phyloP scores from a whole-genome alignment of 2,329 filamentous ascomycete genomes.

The Talaromyces sp. region DNA sequence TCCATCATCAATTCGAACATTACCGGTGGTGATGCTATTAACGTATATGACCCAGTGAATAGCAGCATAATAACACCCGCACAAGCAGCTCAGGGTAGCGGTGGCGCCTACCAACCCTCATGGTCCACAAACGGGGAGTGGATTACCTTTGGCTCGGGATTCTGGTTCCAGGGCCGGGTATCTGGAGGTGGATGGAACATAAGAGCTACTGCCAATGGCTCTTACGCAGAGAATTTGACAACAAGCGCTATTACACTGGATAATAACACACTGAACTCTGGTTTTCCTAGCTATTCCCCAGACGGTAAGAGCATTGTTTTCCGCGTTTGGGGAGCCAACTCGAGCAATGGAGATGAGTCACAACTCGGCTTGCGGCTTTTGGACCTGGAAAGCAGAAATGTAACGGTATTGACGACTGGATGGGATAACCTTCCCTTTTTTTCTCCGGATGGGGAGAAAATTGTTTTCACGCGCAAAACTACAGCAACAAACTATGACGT shows the following conservation, averaged over 20 bases:
- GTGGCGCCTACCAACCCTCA: background rate
- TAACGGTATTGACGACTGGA: slow-evolving; percentile 7
- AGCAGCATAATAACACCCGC: background rate
- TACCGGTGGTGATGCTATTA: slow-evolving; percentile 5
- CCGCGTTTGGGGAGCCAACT: slow-evolving; percentile 12
- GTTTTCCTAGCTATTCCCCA: slow-evolving; percentile 14
- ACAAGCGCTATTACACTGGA: background rate
- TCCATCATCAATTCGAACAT: background rate
- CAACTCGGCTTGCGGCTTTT: slow-evolving; percentile 8
- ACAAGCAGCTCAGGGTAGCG: background rate
- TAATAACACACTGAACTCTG: slow-evolving; percentile 6
- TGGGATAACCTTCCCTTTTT: slow-evolving; percentile 14
- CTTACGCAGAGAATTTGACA: slow-evolving; percentile 7
- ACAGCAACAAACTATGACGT: background rate
- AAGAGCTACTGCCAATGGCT: slow-evolving; percentile 10
- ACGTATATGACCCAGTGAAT: slow-evolving; percentile 11
- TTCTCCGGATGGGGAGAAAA: slow-evolving; percentile 11
- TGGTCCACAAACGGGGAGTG: background rate
- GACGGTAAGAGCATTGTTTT: slow-evolving; percentile 14
- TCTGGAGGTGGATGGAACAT: slow-evolving; percentile 9
- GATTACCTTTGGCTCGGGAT: background rate
- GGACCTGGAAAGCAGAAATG: slow-evolving; percentile 10
- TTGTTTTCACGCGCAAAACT: slow-evolving; percentile 14
- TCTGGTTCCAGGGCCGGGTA: background rate
- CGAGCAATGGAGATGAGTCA: slow-evolving; percentile 1